Conservation (phyloP, 2,329 filamentous ascomycete genomes). For the Verticillium longisporum region DNA sequence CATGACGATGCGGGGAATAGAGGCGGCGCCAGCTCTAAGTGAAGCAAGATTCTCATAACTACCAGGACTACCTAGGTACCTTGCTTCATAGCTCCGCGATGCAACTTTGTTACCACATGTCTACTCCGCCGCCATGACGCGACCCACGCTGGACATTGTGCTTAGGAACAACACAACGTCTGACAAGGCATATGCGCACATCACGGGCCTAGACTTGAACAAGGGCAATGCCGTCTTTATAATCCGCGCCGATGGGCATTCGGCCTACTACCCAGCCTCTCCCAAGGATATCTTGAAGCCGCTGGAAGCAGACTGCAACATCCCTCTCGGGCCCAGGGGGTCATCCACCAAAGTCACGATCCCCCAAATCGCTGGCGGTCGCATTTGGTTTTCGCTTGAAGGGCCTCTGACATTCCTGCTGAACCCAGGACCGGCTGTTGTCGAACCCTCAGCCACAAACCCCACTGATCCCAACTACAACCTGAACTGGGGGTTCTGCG, state of each 20-base stretch:
- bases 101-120: background rate
- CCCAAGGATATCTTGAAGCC: conserved; percentile 43
- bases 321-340: conserved; percentile 56
- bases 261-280: conserved; percentile 56
- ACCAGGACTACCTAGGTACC: too few species aligned
- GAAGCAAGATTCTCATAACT: background rate
- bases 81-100: too few species aligned
- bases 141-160: conserved; percentile 46
- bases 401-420: conserved; percentile 58
- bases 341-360: conserved; percentile 54
- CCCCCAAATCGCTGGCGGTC: conserved; percentile 62
- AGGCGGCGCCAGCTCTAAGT: background rate
- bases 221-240: conserved; percentile 54
- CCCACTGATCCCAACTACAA: conserved; percentile 54
- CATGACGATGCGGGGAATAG: background rate
- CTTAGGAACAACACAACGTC: conserved; percentile 61
- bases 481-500: conserved; percentile 59
- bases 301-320: conserved; percentile 52
- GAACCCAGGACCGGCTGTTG: conserved; percentile 65
- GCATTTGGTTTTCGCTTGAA: conserved; percentile 64
- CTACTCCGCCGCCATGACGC: conserved; percentile 20
- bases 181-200: conserved; percentile 56
- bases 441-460: conserved; percentile 70
- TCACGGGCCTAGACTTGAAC: conserved; percentile 60
- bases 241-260: conserved; percentile 58